Evolutionary conservation across 495 filamentous ascomycete genomes (phyloP), one percentile per base, ranked within the genome.

Genomic region (Jackrogersella minutella): DNA sequence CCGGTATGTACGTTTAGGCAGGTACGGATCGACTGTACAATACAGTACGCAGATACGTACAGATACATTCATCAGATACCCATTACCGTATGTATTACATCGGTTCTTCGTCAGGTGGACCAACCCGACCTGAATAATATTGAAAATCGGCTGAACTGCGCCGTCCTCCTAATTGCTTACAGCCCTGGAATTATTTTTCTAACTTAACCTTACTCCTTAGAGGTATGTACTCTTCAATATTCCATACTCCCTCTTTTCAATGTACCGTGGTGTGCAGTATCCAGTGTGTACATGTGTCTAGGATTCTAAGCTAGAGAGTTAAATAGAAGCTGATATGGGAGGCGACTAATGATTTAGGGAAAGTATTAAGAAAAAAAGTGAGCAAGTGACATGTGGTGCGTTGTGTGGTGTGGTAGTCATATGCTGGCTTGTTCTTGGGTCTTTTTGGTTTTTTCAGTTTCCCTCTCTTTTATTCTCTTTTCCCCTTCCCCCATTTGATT

Each of bases 401-500:
- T 56, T 64, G 60, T 56, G 43, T 64, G 60, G 54, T 64, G 55
- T 69, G 66, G 66, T 68, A 46, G 53, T 53, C 47, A 28, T n/a
- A n/a, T 64, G 58, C 40, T 40, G 49, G 49, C 17, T 40, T 61
- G 47, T 50, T 31, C 41, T 14, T 17, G 44, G n/a, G n/a, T n/a
- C n/a, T n/a, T 43, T 9, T 53, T 62, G 24, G 46, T n/a, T 52
- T 26, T 43, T 34, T 41, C 31, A 30, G 34, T 62, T 5, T 33
- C 16, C 39, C 22, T 5, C 28, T 40, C 24, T 52, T 30, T 17
- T 0, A 31, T 16, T 17, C 36, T 11, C 19, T 28, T 11, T n/a
- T 37, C 49, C 58, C 28, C 41, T 50, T 44, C 49, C 54, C 66
- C 22, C 56, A 36, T 30, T 61, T 58, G 36, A 52, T 46, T 60